phyloP scores from a whole-genome alignment of 2,329 filamentous ascomycete genomes.

The Botryosphaeria dothidea region DNA sequence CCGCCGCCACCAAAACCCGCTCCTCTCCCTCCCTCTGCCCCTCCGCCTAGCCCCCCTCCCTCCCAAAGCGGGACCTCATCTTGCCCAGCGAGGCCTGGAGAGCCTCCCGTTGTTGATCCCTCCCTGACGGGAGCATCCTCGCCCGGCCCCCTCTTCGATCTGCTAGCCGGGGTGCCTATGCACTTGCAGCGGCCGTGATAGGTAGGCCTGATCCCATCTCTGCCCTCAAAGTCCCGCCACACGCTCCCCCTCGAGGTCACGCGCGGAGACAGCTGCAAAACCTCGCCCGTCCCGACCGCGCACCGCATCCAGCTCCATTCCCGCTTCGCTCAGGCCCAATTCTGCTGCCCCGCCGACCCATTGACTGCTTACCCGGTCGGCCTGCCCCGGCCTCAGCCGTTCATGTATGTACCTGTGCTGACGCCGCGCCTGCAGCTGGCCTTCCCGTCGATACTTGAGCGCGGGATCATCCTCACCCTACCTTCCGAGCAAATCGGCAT shows the following conservation, averaged over 20 bases:
- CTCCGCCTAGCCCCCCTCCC: not conserved
- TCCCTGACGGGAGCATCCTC: slow-evolving; percentile 13
- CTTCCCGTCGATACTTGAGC: slow-evolving; percentile 14
- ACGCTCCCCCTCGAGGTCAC: slow-evolving; percentile 12
- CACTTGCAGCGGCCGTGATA: slow-evolving; percentile 13
- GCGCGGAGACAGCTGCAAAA: slow-evolving; percentile 7
- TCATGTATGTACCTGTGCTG: slow-evolving; percentile 17
- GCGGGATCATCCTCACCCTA: slow-evolving; percentile 7
- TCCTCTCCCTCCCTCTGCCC: not conserved
- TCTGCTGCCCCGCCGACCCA: slow-evolving; percentile 5
- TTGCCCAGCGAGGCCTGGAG: not conserved
- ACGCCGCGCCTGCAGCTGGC: slow-evolving; percentile 17
- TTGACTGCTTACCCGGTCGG: slow-evolving; percentile 14
- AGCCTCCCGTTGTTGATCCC: slow-evolving; percentile 13
- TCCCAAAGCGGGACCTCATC: not conserved
- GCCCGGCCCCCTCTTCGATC: slow-evolving; percentile 13
- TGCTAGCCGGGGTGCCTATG: slow-evolving; percentile 18
- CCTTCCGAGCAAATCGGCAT: slow-evolving; percentile 19
- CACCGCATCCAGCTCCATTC: slow-evolving; percentile 10
- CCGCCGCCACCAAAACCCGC: no score
- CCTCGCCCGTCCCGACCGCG: slow-evolving; percentile 15
- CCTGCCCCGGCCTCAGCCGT: slow-evolving; percentile 15
- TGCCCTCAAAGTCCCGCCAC: slow-evolving; percentile 17
- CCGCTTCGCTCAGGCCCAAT: not conserved
- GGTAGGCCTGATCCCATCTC: slow-evolving; percentile 9